Percentiles rank a stretch among this genome's conserved stretches.
These are phyloP conservation scores for Brettanomyces sp. DNA, from an alignment of 805 yeast genomes.

Conservation along the genomic window DNA sequence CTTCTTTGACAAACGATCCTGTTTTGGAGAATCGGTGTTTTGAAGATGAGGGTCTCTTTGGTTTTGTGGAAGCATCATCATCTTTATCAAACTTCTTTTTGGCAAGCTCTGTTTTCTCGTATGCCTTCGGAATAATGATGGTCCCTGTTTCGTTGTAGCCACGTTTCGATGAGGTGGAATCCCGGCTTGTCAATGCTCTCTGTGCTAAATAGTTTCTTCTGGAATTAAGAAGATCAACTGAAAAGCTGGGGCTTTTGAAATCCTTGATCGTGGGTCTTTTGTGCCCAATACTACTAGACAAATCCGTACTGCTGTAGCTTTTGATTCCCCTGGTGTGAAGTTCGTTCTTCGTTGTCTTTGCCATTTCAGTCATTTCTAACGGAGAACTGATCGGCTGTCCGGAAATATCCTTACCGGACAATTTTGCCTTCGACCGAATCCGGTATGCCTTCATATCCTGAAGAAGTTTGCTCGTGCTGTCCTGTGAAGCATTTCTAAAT, in stretches of 20 bases:
- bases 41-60: neutral
- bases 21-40: conserved; percentile 14
- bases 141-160: conserved; percentile 20
- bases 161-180: conserved; percentile 11
- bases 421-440: too few species aligned
- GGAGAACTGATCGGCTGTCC: too few species aligned
- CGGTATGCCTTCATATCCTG: too few species aligned
- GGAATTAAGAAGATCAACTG: neutral
- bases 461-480: too few species aligned
- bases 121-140: conserved; percentile 21
- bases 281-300: neutral
- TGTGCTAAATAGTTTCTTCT: neutral
- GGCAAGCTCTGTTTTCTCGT: conserved; percentile 12
- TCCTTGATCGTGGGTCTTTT: neutral
- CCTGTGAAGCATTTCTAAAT: too few species aligned
- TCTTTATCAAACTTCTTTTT: neutral
- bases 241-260: conserved; percentile 1
- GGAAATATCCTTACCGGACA: too few species aligned
- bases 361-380: too few species aligned
- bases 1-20: conserved; percentile 14
- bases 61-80: neutral
- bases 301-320: neutral
- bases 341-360: too few species aligned
- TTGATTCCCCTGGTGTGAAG: neutral
- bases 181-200: neutral